Conservation (phyloP, 2,329 filamentous ascomycete genomes). For the Exutisphaerella laricina region DNA sequence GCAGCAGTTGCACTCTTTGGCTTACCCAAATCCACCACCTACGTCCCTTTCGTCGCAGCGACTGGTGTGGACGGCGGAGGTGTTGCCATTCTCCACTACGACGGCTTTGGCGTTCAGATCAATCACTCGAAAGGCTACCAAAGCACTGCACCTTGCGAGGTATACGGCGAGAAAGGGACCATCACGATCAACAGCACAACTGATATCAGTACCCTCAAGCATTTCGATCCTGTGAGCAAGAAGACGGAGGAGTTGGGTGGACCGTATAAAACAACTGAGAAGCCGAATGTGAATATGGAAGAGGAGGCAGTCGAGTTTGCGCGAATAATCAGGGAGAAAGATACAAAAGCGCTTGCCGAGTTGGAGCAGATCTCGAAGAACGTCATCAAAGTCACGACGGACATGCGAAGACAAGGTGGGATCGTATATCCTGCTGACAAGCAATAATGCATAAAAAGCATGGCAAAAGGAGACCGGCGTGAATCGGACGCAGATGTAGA, state of each 20-base stretch:
- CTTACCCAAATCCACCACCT: slow-evolving; percentile 37
- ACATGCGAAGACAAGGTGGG: slow-evolving; percentile 41
- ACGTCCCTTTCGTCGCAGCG: slow-evolving; percentile 39
- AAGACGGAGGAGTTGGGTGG: slow-evolving; percentile 37
- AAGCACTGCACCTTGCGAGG: slow-evolving; percentile 41
- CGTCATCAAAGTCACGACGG: slow-evolving; percentile 40
- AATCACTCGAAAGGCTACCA: slow-evolving; percentile 43
- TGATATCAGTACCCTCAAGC: slow-evolving; percentile 40
- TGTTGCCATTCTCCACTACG: slow-evolving; percentile 40
- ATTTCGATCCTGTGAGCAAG: slow-evolving; percentile 42
- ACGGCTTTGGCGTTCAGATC: slow-evolving; percentile 40
- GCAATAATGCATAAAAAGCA: too few relatives aligned
- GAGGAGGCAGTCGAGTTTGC: slow-evolving; percentile 46
- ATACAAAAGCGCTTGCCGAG: slow-evolving; percentile 34
- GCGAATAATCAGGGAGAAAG: slow-evolving; percentile 38
- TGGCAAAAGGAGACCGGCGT: neutral
- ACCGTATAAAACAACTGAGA: slow-evolving; percentile 26
- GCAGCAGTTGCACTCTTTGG: slow-evolving; percentile 47
- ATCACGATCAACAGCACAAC: slow-evolving; percentile 41
- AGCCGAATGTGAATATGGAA: slow-evolving; percentile 42
- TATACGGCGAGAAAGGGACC: slow-evolving; percentile 46
- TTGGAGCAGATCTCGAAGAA: slow-evolving; percentile 40
- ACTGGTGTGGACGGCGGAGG: slow-evolving; percentile 47
- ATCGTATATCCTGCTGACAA: slow-evolving; percentile 39
- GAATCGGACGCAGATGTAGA: neutral